phyloP scores from a whole-genome alignment of 768 basidiomycete species.

The Gymnopilus junonius region DNA sequence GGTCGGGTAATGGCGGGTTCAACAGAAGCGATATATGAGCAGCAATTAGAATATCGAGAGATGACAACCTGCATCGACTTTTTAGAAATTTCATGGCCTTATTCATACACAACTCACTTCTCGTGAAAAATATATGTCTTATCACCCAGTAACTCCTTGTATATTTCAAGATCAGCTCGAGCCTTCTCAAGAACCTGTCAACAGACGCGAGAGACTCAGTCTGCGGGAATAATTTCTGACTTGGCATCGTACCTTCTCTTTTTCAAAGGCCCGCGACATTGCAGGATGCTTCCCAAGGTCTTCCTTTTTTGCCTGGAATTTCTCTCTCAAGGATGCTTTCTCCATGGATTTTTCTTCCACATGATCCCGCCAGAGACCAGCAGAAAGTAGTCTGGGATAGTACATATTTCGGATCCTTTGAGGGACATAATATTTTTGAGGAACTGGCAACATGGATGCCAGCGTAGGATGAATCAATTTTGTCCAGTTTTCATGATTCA shows the following conservation, averaged over 20 bases:
- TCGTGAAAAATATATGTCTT: conserved; percentile 56
- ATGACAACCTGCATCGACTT: conserved; percentile 51
- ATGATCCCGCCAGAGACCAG: conserved; percentile 62
- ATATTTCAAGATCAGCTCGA: conserved; percentile 57
- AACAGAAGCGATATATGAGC: conserved; percentile 68
- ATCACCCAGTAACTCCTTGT: conserved; percentile 56
- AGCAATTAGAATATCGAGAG: conserved; percentile 68
- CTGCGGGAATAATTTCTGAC: neutral
- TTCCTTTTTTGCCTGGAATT: conserved; percentile 32
- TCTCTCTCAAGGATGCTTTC: conserved; percentile 41
- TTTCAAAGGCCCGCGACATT: conserved; percentile 62
- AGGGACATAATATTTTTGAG: conserved; percentile 78
- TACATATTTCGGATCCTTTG: conserved; percentile 61
- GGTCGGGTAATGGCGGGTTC: conserved; percentile 64
- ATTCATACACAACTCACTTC: conserved; percentile 37
- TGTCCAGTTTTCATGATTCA: conserved; percentile 64
- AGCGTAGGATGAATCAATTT: conserved; percentile 58
- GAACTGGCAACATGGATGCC: conserved; percentile 60
- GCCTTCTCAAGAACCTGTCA: conserved; percentile 65
- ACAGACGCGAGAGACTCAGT: neutral
- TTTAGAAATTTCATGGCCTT: conserved; percentile 2
- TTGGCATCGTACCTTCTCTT: conserved; percentile 55
- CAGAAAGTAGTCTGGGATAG: conserved; percentile 60
- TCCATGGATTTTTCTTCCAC: conserved; percentile 49
- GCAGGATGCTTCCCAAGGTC: conserved; percentile 37